Conservation (phyloP, 1,284 basidiomycete species). For the Lentinula novae-zelandiae region DNA sequence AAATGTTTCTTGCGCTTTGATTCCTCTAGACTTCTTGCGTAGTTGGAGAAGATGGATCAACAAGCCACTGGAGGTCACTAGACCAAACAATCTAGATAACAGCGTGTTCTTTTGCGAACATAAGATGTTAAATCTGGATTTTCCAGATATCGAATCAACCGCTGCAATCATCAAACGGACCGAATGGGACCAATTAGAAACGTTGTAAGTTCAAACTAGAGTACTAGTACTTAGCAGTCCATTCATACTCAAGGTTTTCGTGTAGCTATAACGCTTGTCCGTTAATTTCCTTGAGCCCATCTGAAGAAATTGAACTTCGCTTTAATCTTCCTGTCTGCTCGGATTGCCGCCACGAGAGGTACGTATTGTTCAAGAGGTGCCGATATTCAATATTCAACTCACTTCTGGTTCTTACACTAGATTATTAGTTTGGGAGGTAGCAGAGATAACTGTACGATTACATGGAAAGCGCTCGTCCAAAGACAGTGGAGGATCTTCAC, state of each 20-base stretch:
- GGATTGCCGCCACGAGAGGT: slow-evolving; percentile 62
- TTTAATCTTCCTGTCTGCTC: slow-evolving; percentile 55
- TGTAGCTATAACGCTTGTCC: slow-evolving; percentile 58
- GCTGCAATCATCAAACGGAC: slow-evolving; percentile 51
- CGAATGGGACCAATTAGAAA: slow-evolving; percentile 61
- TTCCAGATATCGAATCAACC: slow-evolving; percentile 53
- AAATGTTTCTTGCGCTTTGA: slow-evolving; percentile 49
- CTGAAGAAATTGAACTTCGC: slow-evolving; percentile 31
- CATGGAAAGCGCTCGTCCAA: slow-evolving; percentile 20
- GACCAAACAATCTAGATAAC: slow-evolving; percentile 64
- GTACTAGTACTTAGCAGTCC: background rate
- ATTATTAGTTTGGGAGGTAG: slow-evolving; percentile 45
- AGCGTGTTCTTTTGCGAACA: slow-evolving; percentile 65
- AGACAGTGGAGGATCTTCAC: slow-evolving; percentile 14
- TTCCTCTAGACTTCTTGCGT: slow-evolving; percentile 59
- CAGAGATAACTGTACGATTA: slow-evolving; percentile 48
- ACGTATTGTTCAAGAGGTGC: slow-evolving; percentile 17
- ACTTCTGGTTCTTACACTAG: slow-evolving; percentile 24
- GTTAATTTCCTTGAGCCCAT: slow-evolving; percentile 49
- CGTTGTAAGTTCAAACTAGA: slow-evolving; percentile 42
- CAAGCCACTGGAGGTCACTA: slow-evolving; percentile 49
- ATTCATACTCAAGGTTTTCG: background rate
- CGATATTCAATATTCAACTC: background rate
- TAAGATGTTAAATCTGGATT: slow-evolving; percentile 59
- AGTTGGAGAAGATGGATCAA: slow-evolving; percentile 67